phyloP scores from a whole-genome alignment of 1,139 yeast genomes.

The Taphrina deformans region DNA sequence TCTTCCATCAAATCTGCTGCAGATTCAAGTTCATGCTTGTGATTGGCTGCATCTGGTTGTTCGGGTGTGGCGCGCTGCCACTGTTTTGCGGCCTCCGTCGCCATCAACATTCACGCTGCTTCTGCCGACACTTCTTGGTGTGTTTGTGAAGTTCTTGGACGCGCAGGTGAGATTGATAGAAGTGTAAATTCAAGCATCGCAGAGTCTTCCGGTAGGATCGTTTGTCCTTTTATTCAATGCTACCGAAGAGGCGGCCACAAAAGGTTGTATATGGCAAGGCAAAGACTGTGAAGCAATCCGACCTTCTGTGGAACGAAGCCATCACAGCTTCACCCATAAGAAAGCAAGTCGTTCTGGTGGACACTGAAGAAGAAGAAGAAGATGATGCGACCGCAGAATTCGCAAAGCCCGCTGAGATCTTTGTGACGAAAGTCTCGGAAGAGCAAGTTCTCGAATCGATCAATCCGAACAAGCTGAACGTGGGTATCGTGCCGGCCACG shows the following conservation, averaged over 20 bases:
- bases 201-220: too few species aligned
- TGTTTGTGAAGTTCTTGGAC: too few species aligned
- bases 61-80: not conserved
- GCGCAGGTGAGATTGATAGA: too few species aligned
- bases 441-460: not conserved
- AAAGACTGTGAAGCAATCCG: not conserved
- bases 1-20: not conserved
- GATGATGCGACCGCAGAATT: too few species aligned
- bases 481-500: not conserved
- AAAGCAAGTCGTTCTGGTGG: not conserved
- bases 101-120: not conserved
- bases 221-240: too few species aligned
- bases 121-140: too few species aligned
- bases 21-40: too few species aligned
- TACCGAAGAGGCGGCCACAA: constrained; percentile 8
- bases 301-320: constrained; percentile 18
- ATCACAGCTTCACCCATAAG: constrained; percentile 19
- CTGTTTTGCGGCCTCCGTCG: not conserved
- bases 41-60: not conserved
- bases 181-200: too few species aligned
- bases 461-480: not conserved
- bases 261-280: constrained; percentile 23
- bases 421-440: too few species aligned
- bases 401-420: too few species aligned
- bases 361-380: not conserved